Base-by-base conservation (phyloP, 2,329 filamentous ascomycete genomes). In the Orbilia oligospora region DNA sequence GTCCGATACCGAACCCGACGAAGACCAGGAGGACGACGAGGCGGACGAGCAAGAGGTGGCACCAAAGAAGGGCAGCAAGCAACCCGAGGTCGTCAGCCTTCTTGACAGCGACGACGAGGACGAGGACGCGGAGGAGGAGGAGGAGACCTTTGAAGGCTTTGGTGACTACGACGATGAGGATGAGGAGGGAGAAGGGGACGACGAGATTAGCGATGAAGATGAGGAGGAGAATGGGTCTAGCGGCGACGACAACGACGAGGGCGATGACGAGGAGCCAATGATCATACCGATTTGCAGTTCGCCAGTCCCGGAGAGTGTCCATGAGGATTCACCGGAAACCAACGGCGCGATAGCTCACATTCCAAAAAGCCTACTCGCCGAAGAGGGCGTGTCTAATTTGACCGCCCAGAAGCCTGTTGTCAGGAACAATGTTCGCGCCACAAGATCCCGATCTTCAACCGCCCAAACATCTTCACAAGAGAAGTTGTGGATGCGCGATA, bases 71-170 rank as follows among this genome's bases (percentile, higher is more conserved):
- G 33, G 14, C 12, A 56, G 53, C 27, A 56, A 27, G 27, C 14
- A 73, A 38, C 51, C 70, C 12, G 70, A 67, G 33, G 70, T 73
- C 27, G 65, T 73, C 36, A 64, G 65, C 27, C 61, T 73, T 22
- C 70, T 73, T 16, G 70, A 73, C 20, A 73, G 70, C 30, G 73
- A 71, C 36, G 73, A 77, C 22, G 73, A 77, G 20, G 73, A 71
- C 27, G 27, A 30, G 27, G 27, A 30, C 27, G 27, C 3, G 12
- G 44, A 18, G 3, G n/a, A 5, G 38, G 46, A 30, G 14, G 46
- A 22, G 18, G 65, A 51, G 33, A 27, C 36, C 1, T 44, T 41
- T 12, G 36, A 61, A 12, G 56, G 56, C 9, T 61, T 61, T 30
- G 56, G 36, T 6, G 56, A 44, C 5, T 65, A 66, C 33, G 51